These are phyloP conservation scores for Malus hybrid DNA, from an alignment of 331 rosid genomes.

Conservation along the genomic window DNA sequence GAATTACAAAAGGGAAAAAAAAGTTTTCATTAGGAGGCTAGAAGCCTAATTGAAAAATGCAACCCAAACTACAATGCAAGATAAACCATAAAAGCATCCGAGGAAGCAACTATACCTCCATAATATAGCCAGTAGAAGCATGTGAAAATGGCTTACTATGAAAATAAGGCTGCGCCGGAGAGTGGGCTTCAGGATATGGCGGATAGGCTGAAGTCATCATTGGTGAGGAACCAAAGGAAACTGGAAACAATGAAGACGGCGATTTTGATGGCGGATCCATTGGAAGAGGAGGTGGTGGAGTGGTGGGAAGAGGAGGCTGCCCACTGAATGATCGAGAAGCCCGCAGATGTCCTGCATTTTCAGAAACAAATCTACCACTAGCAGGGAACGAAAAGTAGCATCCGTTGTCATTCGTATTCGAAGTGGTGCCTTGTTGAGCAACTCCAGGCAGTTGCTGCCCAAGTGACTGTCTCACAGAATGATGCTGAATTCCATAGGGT, in stretches of 20 bases:
- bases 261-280: slow-evolving; percentile 29
- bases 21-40: not conserved
- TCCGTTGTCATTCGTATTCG: slow-evolving; percentile 19
- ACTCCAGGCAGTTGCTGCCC: slow-evolving; percentile 13
- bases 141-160: slow-evolving; percentile 38
- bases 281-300: slow-evolving; percentile 80
- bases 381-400: slow-evolving; percentile 22
- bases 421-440: slow-evolving; percentile 10
- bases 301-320: slow-evolving; percentile 69
- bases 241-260: slow-evolving; percentile 54
- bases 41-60: not conserved
- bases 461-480: not conserved
- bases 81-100: not conserved
- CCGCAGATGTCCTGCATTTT: slow-evolving; percentile 24
- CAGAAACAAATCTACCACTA: slow-evolving; percentile 20
- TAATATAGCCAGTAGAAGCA: slow-evolving; percentile 38
- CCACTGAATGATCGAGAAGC: slow-evolving; percentile 38
- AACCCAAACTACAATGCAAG: slow-evolving; percentile 2
- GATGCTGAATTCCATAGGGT: slow-evolving; percentile 20
- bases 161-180: slow-evolving; percentile 41
- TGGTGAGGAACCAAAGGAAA: slow-evolving; percentile 32
- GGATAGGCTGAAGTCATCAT: slow-evolving; percentile 32
- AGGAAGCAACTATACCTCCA: slow-evolving; percentile 41
- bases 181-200: slow-evolving; percentile 36
- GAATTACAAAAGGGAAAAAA: not conserved